Evolutionary conservation across 2,329 filamentous ascomycete species (phyloP).

Genomic region (Aspergillus pseudoterreus): DNA sequence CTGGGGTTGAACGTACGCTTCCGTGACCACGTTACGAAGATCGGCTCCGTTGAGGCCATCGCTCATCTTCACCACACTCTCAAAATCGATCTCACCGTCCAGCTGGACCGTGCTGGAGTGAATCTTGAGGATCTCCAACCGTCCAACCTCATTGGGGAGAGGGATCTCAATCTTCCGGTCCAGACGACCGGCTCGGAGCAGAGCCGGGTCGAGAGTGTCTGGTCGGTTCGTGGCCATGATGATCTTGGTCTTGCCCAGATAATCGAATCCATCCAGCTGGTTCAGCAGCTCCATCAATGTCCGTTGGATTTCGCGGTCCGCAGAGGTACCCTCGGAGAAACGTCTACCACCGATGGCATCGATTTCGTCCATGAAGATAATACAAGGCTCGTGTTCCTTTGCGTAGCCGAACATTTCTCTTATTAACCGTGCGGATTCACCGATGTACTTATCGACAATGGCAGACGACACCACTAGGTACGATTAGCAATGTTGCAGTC

Average conservation of each 20-base stretch:
- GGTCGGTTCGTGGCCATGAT: constrained; percentile 99
- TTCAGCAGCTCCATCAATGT: constrained; percentile 98
- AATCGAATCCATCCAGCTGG: constrained; percentile 98
- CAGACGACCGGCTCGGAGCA: constrained; percentile 86
- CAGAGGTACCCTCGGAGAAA: constrained; percentile 95
- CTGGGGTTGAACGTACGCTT: constrained; percentile 71
- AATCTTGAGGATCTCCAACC: constrained; percentile 97
- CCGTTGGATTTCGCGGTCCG: constrained; percentile 95
- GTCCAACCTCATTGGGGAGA: constrained; percentile 91
- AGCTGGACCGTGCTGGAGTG: constrained; percentile 81
- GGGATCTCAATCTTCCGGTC: constrained; percentile 98
- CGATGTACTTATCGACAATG: constrained; percentile 99
- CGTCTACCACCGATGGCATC: constrained; percentile 95
- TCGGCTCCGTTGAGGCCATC: constrained; percentile 97
- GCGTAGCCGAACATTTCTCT: constrained; percentile 99
- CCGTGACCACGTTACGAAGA: constrained; percentile 94
- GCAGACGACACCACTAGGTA: constrained; percentile 86
- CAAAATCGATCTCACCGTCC: constrained; percentile 95
- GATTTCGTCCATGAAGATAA: constrained; percentile 99
- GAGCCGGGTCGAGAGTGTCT: constrained; percentile 88
- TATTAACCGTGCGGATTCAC: constrained; percentile 93
- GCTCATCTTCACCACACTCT: constrained; percentile 99
- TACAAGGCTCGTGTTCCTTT: constrained; percentile 98
- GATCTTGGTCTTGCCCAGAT: constrained; percentile 98
- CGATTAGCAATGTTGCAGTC: constrained; percentile 4